Base-by-base conservation (phyloP, 202 grass and related monocot species). In the Carex sylvatica region DNA sequence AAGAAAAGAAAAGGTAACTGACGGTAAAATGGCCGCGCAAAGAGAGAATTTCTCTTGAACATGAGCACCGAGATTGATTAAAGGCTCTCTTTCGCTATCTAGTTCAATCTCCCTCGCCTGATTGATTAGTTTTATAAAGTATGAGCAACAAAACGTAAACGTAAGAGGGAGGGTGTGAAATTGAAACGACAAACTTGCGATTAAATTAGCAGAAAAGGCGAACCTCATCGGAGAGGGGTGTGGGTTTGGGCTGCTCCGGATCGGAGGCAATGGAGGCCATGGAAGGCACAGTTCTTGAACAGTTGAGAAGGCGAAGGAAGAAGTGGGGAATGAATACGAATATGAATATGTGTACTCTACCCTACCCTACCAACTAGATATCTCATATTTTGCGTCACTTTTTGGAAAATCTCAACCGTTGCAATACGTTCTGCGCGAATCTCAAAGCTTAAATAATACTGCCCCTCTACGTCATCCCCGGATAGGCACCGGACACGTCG, bases 1-100 rank as follows among this genome's bases (percentile, higher is more conserved):
- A 13, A n/a, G n/a, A n/a, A n/a, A n/a, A n/a, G n/a, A n/a, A n/a
- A 38, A 38, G 40, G 7, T 36, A 35, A 82, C 79, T 67, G 23
- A 98, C 95, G 95, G 92, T 68, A 95, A 80, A 83, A 95, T 78
- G 10, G 89, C 92, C 11, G 91, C 88, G 66, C 35, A 53, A 67
- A 90, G 72, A 84, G 90, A 95, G 88, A 88, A 94, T 78, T 74
- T 81, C 86, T 98, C 95, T 26, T 68, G 74, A 53, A 59, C n/a
- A 52, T 83, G 83, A 47, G 79, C 20, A 54, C 33, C 23, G 30
- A 52, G 51, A 65, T 58, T 54, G 55, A 93, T 87, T 70, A 98
- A 83, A 82, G 95, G 92, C 46, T 83, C 63, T 42, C 80, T 74
- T 36, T 22, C 42, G 53, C 46, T 70, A 26, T 86, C 83, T 9